Conservation (phyloP, 1,139 yeast species). For the Taphrina populina region DNA sequence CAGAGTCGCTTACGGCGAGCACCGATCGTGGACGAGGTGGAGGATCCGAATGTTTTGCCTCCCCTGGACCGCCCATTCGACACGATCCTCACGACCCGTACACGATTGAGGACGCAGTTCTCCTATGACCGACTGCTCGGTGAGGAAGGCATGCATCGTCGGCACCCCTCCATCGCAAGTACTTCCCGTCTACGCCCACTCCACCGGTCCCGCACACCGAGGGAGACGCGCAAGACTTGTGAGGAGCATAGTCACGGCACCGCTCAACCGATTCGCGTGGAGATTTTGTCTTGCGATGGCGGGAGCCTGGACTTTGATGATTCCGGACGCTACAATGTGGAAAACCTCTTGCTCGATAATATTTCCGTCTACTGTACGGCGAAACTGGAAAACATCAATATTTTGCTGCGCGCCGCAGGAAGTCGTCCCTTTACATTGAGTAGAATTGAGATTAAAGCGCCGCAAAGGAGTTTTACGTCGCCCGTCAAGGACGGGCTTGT, state of each 20-base stretch:
- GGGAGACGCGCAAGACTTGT: conserved; percentile 5
- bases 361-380: conserved; percentile 32
- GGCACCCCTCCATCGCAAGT: too few relatives aligned
- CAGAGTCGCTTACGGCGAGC: neutral
- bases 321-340: conserved; percentile 26
- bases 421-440: conserved; percentile 38
- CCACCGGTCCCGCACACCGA: neutral
- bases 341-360: conserved; percentile 25
- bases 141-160: too few relatives aligned
- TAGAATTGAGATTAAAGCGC: conserved; percentile 39
- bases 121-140: conserved; percentile 2
- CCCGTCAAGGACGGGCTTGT: conserved; percentile 40
- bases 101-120: neutral
- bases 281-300: conserved; percentile 28
- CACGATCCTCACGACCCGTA: conserved; percentile 3
- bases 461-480: conserved; percentile 38
- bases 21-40: conserved; percentile 15
- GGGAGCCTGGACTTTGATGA: conserved; percentile 30
- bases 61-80: conserved; percentile 21
- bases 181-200: neutral
- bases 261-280: conserved; percentile 21
- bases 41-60: conserved; percentile 12
- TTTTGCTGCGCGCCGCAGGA: conserved; percentile 11
- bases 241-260: conserved; percentile 5
- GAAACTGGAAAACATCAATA: conserved; percentile 28